A percentile compares a stretch with the other conserved stretches of the same genome.
These are phyloP conservation scores for Cylindrotheca closterium DNA, from an alignment of 108 stramenopile species.

Conservation along the genomic window DNA sequence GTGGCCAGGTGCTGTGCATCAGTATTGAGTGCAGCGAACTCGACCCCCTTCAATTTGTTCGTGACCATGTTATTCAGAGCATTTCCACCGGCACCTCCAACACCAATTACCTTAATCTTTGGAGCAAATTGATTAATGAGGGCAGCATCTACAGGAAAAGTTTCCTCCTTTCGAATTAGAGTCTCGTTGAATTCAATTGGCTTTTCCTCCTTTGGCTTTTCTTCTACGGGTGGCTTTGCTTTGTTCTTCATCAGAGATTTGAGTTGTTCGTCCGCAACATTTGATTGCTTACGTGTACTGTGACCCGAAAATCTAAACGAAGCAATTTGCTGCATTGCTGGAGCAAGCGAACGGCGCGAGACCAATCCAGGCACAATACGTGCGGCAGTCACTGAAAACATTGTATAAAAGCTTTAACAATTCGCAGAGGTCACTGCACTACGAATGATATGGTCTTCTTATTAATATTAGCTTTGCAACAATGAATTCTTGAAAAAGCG, in stretches of 20 bases:
- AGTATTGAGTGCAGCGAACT: conserved; percentile 83
- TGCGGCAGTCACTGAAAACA: not conserved
- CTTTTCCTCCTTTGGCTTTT: not conserved
- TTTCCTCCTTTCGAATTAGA: not conserved
- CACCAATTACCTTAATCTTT: conserved; percentile 15
- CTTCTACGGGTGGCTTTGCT: not conserved
- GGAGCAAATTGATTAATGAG: conserved; percentile 50
- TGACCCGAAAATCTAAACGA: not conserved
- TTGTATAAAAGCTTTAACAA: too few species aligned
- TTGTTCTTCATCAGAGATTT: not conserved
- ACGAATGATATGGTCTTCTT: too few species aligned
- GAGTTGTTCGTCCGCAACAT: not conserved
- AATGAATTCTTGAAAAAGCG: too few species aligned
- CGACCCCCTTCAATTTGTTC: conserved; percentile 53
- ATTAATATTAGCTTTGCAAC: too few species aligned
- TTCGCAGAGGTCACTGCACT: too few species aligned
- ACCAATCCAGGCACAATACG: not conserved
- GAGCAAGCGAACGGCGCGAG: not conserved
- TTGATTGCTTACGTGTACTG: not conserved
- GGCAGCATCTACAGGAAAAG: not conserved
- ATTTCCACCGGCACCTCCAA: conserved; percentile 62
- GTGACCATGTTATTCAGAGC: conserved; percentile 68
- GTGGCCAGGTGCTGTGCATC: conserved; percentile 74
- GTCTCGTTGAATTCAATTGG: not conserved
- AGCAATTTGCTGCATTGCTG: not conserved